These are phyloP conservation scores for Talaromyces sp. DNA, from an alignment of 2,329 filamentous ascomycete genomes.

Conservation along the genomic window DNA sequence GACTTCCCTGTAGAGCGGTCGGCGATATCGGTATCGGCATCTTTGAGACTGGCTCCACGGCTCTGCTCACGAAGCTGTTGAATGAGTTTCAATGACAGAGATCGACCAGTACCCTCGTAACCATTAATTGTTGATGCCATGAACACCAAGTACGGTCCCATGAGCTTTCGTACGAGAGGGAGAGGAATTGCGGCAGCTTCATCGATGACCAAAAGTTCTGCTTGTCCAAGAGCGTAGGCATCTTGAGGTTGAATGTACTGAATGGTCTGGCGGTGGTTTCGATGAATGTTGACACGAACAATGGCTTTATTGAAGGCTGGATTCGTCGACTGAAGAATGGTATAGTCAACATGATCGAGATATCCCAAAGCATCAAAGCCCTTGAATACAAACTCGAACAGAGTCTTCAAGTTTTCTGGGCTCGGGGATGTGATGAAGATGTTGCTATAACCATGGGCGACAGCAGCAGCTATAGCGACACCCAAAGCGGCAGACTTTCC, in stretches of 20 bases:
- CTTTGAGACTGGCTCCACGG: conserved; percentile 56
- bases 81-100: conserved; percentile 91
- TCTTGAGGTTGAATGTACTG: conserved; percentile 98
- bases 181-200: conserved; percentile 95
- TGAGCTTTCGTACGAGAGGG: conserved; percentile 85
- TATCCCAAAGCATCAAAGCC: conserved; percentile 94
- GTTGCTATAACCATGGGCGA: conserved; percentile 96
- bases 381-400: conserved; percentile 98
- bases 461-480: conserved; percentile 86
- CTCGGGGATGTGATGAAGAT: conserved; percentile 98
- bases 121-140: conserved; percentile 99
- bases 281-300: conserved; percentile 91
- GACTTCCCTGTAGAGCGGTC: conserved; percentile 76
- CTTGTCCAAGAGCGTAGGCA: conserved; percentile 89
- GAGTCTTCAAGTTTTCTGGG: conserved; percentile 95
- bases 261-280: conserved; percentile 93
- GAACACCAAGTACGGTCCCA: conserved; percentile 96
- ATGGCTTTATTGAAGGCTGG: conserved; percentile 99
- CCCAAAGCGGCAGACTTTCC: conserved; percentile 96
- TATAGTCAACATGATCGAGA: conserved; percentile 93
- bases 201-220: conserved; percentile 92
- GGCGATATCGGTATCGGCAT: conserved; percentile 62
- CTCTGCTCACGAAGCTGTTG: conserved; percentile 96
- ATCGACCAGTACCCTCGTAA: conserved; percentile 94
- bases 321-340: conserved; percentile 96